Evolutionary conservation across 805 yeast species (phyloP).

Genomic region (Candida pseudofarinosa): DNA sequence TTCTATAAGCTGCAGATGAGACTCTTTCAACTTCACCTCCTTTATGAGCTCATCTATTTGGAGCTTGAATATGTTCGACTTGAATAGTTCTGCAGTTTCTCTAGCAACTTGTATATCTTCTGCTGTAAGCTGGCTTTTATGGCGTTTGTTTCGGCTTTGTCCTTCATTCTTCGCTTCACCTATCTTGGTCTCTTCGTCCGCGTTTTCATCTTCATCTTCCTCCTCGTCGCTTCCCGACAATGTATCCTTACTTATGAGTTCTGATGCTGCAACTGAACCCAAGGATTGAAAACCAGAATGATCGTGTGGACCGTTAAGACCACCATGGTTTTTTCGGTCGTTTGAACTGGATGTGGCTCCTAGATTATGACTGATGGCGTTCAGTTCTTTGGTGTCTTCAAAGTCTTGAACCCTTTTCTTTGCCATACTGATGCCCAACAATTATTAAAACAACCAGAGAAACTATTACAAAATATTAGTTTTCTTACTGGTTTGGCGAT

Average conservation of each 20-base stretch:
- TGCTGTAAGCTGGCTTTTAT: constrained; percentile 46
- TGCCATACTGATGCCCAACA: not conserved
- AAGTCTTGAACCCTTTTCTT: not conserved
- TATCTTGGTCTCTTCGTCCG: constrained; percentile 7
- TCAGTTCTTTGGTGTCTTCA: not conserved
- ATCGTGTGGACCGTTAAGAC: too few species aligned
- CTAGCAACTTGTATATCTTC: constrained; percentile 89
- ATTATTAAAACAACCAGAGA: not conserved
- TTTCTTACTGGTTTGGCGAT: not conserved
- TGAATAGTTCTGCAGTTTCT: constrained; percentile 91
- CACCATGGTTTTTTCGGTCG: too few species aligned
- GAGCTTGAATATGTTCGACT: constrained; percentile 89
- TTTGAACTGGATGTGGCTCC: too few species aligned
- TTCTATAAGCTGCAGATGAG: constrained; percentile 62
- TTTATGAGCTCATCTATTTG: constrained; percentile 88
- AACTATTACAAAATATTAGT: not conserved
- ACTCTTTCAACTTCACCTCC: constrained; percentile 73
- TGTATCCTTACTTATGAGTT: too few species aligned
- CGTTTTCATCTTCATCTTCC: constrained; percentile 13
- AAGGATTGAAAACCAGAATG: too few species aligned
- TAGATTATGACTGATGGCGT: not conserved
- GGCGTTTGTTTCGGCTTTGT: constrained; percentile 29
- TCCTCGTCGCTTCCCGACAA: not conserved
- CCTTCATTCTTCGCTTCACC: constrained; percentile 2
- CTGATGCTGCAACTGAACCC: too few species aligned